phyloP scores from a whole-genome alignment of 2,329 filamentous ascomycete species.

The Cercospora nicotianae region DNA sequence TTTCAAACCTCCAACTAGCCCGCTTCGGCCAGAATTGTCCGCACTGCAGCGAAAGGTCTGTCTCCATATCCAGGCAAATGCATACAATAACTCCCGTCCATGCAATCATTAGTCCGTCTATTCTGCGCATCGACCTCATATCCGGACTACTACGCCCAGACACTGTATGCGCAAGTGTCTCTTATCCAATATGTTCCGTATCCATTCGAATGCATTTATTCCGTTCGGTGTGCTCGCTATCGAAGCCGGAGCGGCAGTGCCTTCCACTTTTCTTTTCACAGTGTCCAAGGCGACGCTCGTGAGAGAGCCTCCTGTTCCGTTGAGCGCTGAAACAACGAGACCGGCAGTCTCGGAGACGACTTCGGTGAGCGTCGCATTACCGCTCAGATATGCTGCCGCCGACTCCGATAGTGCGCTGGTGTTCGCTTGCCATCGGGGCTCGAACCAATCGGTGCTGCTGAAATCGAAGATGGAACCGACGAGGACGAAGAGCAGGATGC shows the following conservation, averaged over 20 bases:
- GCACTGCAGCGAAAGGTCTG: not conserved
- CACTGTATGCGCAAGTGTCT: constrained; percentile 90
- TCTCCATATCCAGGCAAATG: not conserved
- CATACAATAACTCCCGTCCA: not conserved
- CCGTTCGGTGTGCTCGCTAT: constrained; percentile 43
- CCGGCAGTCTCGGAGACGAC: constrained; percentile 68
- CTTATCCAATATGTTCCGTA: constrained; percentile 75
- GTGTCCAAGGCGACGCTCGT: constrained; percentile 67
- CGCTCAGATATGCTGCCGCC: constrained; percentile 35
- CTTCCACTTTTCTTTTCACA: constrained; percentile 46
- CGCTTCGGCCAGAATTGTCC: not conserved
- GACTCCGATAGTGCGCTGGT: constrained; percentile 40
- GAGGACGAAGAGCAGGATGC: constrained; percentile 88
- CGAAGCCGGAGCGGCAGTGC: constrained; percentile 45
- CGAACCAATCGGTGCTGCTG: constrained; percentile 83
- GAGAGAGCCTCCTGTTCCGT: constrained; percentile 68
- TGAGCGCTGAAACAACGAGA: constrained; percentile 52
- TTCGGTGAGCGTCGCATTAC: constrained; percentile 37
- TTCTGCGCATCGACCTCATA: constrained; percentile 25
- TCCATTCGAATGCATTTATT: constrained; percentile 81
- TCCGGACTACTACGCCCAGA: constrained; percentile 74
- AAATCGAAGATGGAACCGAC: constrained; percentile 97
- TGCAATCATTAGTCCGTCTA: not conserved
- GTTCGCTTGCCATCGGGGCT: constrained; percentile 58
- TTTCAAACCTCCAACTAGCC: not conserved